These are phyloP conservation scores for Blastobotrys apis DNA, from an alignment of 1,139 yeast genomes.

Conservation along the genomic window DNA sequence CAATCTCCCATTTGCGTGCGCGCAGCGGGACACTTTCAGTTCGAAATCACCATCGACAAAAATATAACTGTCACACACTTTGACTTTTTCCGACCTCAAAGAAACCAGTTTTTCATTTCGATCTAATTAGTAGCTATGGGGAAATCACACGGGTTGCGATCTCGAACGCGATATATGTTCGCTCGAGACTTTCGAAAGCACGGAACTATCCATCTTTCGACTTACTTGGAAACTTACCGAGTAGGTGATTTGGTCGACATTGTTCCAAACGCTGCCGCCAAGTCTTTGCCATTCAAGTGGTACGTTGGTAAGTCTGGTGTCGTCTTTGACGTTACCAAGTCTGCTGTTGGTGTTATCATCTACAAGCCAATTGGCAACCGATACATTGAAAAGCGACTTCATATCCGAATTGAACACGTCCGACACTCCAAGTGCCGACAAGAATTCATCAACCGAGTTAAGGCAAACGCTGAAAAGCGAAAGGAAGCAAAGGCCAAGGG, in stretches of 20 bases:
- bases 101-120: no score
- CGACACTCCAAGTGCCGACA: constrained; percentile 99
- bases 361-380: constrained; percentile 99
- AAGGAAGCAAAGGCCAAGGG: constrained; percentile 95
- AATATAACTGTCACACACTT: no score
- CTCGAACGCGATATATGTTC: constrained; percentile 99
- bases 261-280: constrained; percentile 97
- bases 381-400: constrained; percentile 97
- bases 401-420: constrained; percentile 97
- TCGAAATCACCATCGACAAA: no score
- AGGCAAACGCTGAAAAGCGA: constrained; percentile 90
- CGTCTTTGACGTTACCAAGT: constrained; percentile 96
- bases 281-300: constrained; percentile 99
- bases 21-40: no score
- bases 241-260: constrained; percentile 99
- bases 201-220: constrained; percentile 90
- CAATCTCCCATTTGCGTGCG: no score
- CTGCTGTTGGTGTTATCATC: constrained; percentile 95
- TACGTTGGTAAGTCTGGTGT: constrained; percentile 99
- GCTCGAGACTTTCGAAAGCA: constrained; percentile 99
- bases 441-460: constrained; percentile 98
- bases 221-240: constrained; percentile 96
- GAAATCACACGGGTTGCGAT: constrained; percentile 99
- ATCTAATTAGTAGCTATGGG: constrained; percentile 71
- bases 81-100: no score